phyloP scores from a whole-genome alignment of 2,329 filamentous ascomycete species.

The Neocatenulostroma microsporum region DNA sequence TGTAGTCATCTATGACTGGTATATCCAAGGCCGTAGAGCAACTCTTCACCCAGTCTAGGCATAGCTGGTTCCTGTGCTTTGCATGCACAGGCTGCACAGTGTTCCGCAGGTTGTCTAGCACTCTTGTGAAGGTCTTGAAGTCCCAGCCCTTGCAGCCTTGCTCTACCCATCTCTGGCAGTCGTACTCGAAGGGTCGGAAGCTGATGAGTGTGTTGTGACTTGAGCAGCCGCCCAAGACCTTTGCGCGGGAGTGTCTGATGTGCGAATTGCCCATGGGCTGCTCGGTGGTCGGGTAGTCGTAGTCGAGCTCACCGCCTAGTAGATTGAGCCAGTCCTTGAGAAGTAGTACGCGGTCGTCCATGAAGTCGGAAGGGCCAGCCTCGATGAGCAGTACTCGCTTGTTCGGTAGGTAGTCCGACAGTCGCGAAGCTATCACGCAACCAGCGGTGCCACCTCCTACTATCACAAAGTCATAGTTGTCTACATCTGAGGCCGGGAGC shows the following conservation, averaged over 20 bases:
- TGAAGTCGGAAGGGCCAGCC: constrained; percentile 81
- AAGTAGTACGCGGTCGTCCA: constrained; percentile 77
- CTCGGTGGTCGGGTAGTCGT: constrained; percentile 82
- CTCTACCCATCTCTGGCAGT: constrained; percentile 74
- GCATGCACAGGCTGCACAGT: constrained; percentile 83
- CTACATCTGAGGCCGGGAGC: constrained; percentile 55
- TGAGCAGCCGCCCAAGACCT: constrained; percentile 86
- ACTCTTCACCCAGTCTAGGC: constrained; percentile 79
- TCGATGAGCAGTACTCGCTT: constrained; percentile 78
- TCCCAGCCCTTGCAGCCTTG: constrained; percentile 78
- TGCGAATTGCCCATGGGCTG: constrained; percentile 87
- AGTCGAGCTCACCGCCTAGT: constrained; percentile 80
- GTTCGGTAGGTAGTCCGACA: constrained; percentile 75
- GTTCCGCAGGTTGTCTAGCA: constrained; percentile 78
- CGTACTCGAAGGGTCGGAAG: constrained; percentile 84
- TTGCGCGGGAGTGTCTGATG: constrained; percentile 86
- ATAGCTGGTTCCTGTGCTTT: constrained; percentile 81
- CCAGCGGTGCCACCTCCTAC: constrained; percentile 80
- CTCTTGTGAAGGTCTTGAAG: constrained; percentile 74
- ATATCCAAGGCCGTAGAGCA: constrained; percentile 73
- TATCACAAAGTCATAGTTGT: constrained; percentile 75
- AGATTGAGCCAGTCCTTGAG: constrained; percentile 81
- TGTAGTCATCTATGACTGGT: constrained; percentile 78
- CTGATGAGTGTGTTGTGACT: constrained; percentile 92
- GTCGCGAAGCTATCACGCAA: constrained; percentile 71